Evolutionary conservation across 495 filamentous ascomycete genomes (phyloP).

Genomic region (Platismatia glauca): DNA sequence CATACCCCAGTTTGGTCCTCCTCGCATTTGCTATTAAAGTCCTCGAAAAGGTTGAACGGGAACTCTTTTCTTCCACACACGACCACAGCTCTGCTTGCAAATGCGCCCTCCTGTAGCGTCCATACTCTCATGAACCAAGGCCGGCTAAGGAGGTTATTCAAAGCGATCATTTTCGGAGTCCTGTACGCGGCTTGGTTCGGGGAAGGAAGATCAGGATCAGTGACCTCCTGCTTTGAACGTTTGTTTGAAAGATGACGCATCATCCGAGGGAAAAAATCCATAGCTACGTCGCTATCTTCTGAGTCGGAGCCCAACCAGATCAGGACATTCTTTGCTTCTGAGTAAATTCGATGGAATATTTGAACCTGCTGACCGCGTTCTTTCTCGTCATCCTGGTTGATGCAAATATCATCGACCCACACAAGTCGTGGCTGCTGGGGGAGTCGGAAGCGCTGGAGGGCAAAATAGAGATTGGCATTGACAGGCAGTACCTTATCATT

Average conservation of each 20-base stretch:
- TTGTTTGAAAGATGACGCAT: not conserved
- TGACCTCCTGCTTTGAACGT: not conserved
- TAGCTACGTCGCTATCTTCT: not conserved
- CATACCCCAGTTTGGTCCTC: not conserved
- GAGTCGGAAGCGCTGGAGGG: not conserved
- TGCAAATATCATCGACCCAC: constrained; percentile 22
- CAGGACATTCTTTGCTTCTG: constrained; percentile 3
- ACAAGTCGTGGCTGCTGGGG: not conserved
- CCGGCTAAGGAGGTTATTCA: constrained; percentile 4
- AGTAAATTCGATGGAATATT: constrained; percentile 14
- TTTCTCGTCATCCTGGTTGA: constrained; percentile 14
- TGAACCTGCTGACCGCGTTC: constrained; percentile 14
- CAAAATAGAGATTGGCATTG: not conserved
- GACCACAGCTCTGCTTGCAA: constrained; percentile 1
- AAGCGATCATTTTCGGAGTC: not conserved
- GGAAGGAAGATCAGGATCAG: not conserved
- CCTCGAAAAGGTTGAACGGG: not conserved
- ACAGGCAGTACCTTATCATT: not conserved
- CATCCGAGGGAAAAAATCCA: not conserved
- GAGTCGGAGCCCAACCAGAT: not conserved
- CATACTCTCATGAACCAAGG: constrained; percentile 18
- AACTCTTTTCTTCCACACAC: constrained; percentile 10
- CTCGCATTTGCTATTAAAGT: constrained; percentile 1
- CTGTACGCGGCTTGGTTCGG: not conserved
- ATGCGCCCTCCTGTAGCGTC: constrained; percentile 13